Conservation (phyloP, 257 asterid species). For the Przewalskia tangutica region DNA sequence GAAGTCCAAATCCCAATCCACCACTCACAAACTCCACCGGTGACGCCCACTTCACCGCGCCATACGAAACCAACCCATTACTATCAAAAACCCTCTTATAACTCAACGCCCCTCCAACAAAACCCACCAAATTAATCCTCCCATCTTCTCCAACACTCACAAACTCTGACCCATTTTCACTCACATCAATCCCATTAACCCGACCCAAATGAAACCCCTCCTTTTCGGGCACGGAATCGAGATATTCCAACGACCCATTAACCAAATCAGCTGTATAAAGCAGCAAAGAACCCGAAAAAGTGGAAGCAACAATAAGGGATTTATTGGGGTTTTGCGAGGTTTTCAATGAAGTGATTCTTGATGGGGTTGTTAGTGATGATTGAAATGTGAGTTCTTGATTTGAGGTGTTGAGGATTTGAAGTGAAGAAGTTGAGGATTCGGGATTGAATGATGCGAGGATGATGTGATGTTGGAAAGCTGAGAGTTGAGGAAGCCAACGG, state of each 20-base stretch:
- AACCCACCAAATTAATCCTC: slow-evolving; percentile 48
- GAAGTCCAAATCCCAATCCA: slow-evolving; percentile 71
- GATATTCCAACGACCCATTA: slow-evolving; percentile 31
- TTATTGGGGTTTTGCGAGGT: slow-evolving; percentile 29
- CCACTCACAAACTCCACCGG: slow-evolving; percentile 84
- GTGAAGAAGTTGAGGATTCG: slow-evolving; percentile 45
- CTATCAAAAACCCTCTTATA: slow-evolving; percentile 54
- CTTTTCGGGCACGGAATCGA: slow-evolving; percentile 31
- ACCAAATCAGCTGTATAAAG: slow-evolving; percentile 45
- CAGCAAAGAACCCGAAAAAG: slow-evolving; percentile 41
- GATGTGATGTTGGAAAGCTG: slow-evolving; percentile 65
- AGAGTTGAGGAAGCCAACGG: slow-evolving; percentile 78
- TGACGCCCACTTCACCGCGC: slow-evolving; percentile 80
- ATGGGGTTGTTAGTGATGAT: slow-evolving; percentile 39
- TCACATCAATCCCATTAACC: slow-evolving; percentile 3
- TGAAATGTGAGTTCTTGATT: slow-evolving; percentile 25
- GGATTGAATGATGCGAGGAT: slow-evolving; percentile 56
- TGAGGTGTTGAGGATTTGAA: slow-evolving; percentile 52
- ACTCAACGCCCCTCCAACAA: slow-evolving; percentile 21
- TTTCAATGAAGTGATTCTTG: slow-evolving; percentile 51
- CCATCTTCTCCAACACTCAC: slow-evolving; percentile 86
- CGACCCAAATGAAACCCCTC: slow-evolving; percentile 53
- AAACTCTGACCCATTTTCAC: slow-evolving; percentile 60
- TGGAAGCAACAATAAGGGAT: slow-evolving; percentile 58
- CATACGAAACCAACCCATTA: slow-evolving; percentile 63